Evolutionary conservation across 306 rosid genomes (phyloP).

Genomic region (Sicyos baderoa): DNA sequence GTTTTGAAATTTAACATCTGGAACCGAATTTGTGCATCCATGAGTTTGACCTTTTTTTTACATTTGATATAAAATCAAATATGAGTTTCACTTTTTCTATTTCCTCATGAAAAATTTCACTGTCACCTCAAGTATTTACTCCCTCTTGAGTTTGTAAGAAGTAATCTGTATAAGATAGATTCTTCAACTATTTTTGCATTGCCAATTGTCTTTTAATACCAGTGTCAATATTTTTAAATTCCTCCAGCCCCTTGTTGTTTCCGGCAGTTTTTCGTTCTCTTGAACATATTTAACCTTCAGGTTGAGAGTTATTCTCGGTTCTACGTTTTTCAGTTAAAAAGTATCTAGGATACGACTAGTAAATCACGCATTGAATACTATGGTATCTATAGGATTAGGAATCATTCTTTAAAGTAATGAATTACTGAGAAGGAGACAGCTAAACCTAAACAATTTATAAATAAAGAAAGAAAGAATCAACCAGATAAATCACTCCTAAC

Average conservation of each 20-base stretch:
- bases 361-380: neutral
- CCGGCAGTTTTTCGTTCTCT: neutral
- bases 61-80: no score
- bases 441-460: neutral
- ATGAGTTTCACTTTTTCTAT: neutral
- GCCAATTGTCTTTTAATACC: neutral
- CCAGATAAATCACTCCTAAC: neutral
- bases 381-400: neutral
- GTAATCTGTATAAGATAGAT: neutral
- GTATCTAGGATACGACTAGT: neutral
- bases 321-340: neutral
- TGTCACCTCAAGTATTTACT: neutral
- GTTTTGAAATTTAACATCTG: neutral
- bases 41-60: neutral
- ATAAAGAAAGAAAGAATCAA: neutral
- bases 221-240: neutral
- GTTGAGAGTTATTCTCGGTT: neutral
- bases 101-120: neutral
- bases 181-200: neutral
- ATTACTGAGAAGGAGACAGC: neutral
- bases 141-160: neutral
- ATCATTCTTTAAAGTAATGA: neutral
- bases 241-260: neutral
- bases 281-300: neutral
- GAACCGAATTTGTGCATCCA: neutral